Percentiles rank a stretch among this genome's conserved stretches.
These are phyloP conservation scores for Penicillium crystallinum DNA, from an alignment of 495 filamentous ascomycete species.

Conservation along the genomic window DNA sequence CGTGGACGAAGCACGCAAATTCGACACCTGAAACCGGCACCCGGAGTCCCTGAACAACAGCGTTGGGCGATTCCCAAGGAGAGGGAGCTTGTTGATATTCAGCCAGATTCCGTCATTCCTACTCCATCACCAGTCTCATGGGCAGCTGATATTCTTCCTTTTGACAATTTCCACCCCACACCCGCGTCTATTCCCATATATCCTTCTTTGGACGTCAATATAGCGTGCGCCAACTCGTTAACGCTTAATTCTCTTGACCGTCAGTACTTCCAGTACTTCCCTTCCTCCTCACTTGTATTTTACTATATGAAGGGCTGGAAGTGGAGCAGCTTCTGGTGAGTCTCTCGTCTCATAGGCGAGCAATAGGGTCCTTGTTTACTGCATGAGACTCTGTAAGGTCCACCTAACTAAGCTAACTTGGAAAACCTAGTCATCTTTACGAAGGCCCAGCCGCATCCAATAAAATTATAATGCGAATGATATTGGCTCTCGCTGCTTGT, in stretches of 20 bases:
- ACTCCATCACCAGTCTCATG: slow-evolving; percentile 18
- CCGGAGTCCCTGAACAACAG: slow-evolving; percentile 4
- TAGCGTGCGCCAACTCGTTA: slow-evolving; percentile 35
- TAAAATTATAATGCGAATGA: slow-evolving; percentile 44
- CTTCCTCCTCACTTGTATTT: slow-evolving; percentile 36
- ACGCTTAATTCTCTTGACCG: slow-evolving; percentile 32
- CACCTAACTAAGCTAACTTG: neutral
- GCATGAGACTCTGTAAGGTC: neutral
- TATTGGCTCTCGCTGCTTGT: slow-evolving; percentile 35
- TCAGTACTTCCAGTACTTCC: slow-evolving; percentile 41
- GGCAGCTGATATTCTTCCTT: slow-evolving; percentile 8
- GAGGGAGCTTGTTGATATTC: slow-evolving; percentile 10
- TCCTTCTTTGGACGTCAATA: slow-evolving; percentile 20
- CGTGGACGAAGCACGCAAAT: slow-evolving; percentile 25
- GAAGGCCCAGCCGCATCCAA: slow-evolving; percentile 33
- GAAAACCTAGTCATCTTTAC: slow-evolving; percentile 23
- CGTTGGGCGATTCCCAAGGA: slow-evolving; percentile 10
- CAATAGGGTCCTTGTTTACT: neutral
- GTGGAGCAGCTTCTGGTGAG: slow-evolving; percentile 37
- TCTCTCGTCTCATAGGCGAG: neutral
- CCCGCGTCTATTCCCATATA: slow-evolving; percentile 20
- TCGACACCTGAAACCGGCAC: slow-evolving; percentile 31
- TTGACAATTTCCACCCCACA: slow-evolving; percentile 4
- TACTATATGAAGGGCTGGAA: slow-evolving; percentile 43
- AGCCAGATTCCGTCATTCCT: slow-evolving; percentile 6